phyloP scores from a whole-genome alignment of 257 asterid species.

The Solanum neorickii region DNA sequence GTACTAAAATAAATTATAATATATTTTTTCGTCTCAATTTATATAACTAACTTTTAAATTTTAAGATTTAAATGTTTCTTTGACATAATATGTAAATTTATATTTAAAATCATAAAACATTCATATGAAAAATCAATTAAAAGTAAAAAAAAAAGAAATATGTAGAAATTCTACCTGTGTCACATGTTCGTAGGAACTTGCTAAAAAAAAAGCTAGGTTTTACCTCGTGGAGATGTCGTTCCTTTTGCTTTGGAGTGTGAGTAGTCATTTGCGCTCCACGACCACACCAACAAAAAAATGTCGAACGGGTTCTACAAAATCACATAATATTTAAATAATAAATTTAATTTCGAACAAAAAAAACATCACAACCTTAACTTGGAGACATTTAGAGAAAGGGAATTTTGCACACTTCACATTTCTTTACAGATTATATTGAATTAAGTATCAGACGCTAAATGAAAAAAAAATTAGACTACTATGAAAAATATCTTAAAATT shows the following conservation, averaged over 20 bases:
- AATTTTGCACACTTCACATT: not conserved
- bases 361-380: too few species aligned
- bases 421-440: too few species aligned
- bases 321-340: not conserved
- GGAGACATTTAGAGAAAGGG: not conserved
- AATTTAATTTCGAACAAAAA: too few species aligned
- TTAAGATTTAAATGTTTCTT: too few species aligned
- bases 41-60: too few species aligned
- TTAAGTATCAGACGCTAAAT: not conserved
- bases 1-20: too few species aligned
- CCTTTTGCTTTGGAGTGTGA: not conserved
- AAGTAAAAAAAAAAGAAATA: too few species aligned
- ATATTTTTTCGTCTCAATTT: too few species aligned
- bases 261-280: not conserved
- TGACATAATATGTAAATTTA: too few species aligned
- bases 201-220: too few species aligned
- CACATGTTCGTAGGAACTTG: not conserved
- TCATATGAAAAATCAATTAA: too few species aligned
- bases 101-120: too few species aligned
- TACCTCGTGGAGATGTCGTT: not conserved
- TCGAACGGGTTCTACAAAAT: not conserved
- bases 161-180: not conserved
- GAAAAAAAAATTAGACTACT: not conserved
- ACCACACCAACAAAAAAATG: not conserved
- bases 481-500: not conserved